Percentiles rank a stretch among this genome's conserved stretches.
phyloP scores from a whole-genome alignment of 805 yeast species.

The Zygotorulaspora florentina region DNA sequence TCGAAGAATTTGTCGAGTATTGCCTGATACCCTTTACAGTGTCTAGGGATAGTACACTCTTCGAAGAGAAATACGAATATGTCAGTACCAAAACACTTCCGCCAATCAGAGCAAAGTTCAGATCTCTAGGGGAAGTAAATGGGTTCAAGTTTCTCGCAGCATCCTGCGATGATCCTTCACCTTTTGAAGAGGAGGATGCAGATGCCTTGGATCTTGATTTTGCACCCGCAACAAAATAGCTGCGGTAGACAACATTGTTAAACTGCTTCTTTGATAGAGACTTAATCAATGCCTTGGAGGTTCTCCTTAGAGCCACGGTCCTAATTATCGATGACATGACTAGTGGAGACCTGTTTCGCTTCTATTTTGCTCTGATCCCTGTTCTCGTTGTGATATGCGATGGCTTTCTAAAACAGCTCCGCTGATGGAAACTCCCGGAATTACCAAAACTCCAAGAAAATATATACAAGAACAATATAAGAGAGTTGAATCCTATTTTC shows the following conservation, averaged over 20 bases:
- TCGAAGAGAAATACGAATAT: conserved; percentile 17
- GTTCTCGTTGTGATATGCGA: too few species aligned
- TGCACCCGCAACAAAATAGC: conserved; percentile 10
- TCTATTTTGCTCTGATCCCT: neutral
- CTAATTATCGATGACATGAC: conserved; percentile 15
- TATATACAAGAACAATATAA: too few species aligned
- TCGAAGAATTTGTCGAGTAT: conserved; percentile 13
- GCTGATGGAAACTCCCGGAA: too few species aligned
- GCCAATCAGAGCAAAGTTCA: conserved; percentile 14
- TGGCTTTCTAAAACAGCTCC: too few species aligned
- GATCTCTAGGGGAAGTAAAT: conserved; percentile 9
- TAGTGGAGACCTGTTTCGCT: too few species aligned
- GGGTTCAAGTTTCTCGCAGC: conserved; percentile 4
- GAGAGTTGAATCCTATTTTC: too few species aligned
- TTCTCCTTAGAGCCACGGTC: conserved; percentile 16
- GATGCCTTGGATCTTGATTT: neutral
- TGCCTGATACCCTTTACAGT: conserved; percentile 27
- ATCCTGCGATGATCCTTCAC: neutral
- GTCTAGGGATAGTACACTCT: conserved; percentile 23
- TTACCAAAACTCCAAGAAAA: too few species aligned
- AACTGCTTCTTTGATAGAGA: conserved; percentile 19
- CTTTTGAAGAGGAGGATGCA: neutral
- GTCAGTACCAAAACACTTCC: conserved; percentile 19
- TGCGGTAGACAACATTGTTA: conserved; percentile 15
- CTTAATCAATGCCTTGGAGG: conserved; percentile 16